Evolutionary conservation across 208 protist species (phyloP).

Genomic region (Trypanosoma congolense): DNA sequence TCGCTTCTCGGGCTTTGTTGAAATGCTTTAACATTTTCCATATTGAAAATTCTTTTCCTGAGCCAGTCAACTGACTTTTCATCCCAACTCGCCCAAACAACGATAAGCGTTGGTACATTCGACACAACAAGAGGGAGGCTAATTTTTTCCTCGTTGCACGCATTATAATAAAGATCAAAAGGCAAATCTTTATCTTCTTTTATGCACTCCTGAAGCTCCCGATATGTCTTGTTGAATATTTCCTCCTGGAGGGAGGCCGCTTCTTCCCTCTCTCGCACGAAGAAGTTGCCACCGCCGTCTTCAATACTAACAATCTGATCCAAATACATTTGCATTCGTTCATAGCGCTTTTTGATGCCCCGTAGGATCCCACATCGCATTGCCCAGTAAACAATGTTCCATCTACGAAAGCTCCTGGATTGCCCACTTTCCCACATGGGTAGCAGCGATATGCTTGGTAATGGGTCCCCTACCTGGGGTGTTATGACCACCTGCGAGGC

Average conservation of each 20-base stretch:
- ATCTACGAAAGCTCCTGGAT: slow-evolving; percentile 41
- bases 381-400: slow-evolving; percentile 57
- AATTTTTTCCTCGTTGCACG: slow-evolving; percentile 44
- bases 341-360: slow-evolving; percentile 47
- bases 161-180: slow-evolving; percentile 40
- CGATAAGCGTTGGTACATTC: slow-evolving; percentile 63
- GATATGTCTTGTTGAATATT: slow-evolving; percentile 29
- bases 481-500: slow-evolving; percentile 50
- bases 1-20: too few species aligned
- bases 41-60: slow-evolving; percentile 57
- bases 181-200: slow-evolving; percentile 27
- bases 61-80: slow-evolving; percentile 54
- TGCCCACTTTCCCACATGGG: slow-evolving; percentile 50
- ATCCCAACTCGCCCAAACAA: slow-evolving; percentile 71
- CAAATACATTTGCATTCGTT: slow-evolving; percentile 52
- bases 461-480: slow-evolving; percentile 45
- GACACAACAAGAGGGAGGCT: slow-evolving; percentile 49
- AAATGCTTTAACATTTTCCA: slow-evolving; percentile 26
- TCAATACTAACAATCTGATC: slow-evolving; percentile 41
- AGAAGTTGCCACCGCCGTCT: not conserved
- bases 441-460: slow-evolving; percentile 52
- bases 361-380: slow-evolving; percentile 68
- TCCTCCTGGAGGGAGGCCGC: slow-evolving; percentile 8
- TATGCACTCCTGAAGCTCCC: slow-evolving; percentile 24
- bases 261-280: not conserved